Evolutionary conservation across 768 basidiomycete genomes (phyloP).

Genomic region (Tricholoma matsutake): DNA sequence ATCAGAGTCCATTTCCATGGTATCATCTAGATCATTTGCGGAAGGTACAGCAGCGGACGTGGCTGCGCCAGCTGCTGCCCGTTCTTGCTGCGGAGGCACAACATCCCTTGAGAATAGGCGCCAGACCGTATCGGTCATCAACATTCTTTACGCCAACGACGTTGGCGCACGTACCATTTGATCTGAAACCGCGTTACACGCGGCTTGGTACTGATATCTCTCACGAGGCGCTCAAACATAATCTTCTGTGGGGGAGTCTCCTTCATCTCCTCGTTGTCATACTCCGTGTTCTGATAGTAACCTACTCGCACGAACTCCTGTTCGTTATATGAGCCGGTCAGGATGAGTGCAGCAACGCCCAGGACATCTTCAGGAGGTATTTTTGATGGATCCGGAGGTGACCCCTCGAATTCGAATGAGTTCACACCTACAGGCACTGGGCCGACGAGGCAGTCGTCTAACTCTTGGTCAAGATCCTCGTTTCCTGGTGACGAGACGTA

Average conservation of each 20-base stretch:
- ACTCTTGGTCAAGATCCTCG: conserved; percentile 92
- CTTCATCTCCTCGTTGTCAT: conserved; percentile 92
- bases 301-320: conserved; percentile 99
- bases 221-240: conserved; percentile 72
- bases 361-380: conserved; percentile 90
- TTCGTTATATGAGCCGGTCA: conserved; percentile 93
- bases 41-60: conserved; percentile 74
- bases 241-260: conserved; percentile 65
- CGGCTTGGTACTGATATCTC: conserved; percentile 89
- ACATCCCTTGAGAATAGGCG: conserved; percentile 54
- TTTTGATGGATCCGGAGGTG: conserved; percentile 75
- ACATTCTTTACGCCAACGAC: neutral
- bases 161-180: conserved; percentile 57
- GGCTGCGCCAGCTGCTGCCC: conserved; percentile 54
- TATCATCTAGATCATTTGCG: conserved; percentile 58
- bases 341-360: conserved; percentile 94
- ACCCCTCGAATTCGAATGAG: conserved; percentile 93
- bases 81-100: conserved; percentile 43
- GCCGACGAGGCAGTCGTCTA: conserved; percentile 96
- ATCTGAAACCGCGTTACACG: conserved; percentile 92
- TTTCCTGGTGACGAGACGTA: conserved; percentile 94
- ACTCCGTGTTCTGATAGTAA: conserved; percentile 99
- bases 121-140: neutral
- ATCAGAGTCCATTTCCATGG: conserved; percentile 25
- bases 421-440: conserved; percentile 97